Evolutionary conservation across 1,284 basidiomycete genomes (phyloP).

Genomic region (Naganishia sp.): DNA sequence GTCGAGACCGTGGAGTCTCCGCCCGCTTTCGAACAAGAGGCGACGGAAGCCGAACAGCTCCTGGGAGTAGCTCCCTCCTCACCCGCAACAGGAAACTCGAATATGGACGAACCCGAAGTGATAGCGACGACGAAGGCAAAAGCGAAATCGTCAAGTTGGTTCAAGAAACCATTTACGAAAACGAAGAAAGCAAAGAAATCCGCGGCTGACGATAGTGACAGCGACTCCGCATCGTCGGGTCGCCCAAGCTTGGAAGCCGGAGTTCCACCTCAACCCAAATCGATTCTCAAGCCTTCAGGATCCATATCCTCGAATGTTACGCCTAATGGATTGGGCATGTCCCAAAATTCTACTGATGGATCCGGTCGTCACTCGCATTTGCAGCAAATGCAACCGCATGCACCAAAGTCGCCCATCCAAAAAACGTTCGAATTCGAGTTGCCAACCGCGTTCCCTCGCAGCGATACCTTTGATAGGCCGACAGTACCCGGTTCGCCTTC

Average conservation of each 20-base stretch:
- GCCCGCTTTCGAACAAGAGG: slow-evolving; percentile 38
- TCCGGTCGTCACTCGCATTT: not conserved
- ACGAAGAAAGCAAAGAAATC: slow-evolving; percentile 41
- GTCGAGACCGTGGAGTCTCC: slow-evolving; percentile 35
- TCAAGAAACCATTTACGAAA: slow-evolving; percentile 50
- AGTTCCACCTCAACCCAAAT: slow-evolving; percentile 11
- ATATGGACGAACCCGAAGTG: slow-evolving; percentile 27
- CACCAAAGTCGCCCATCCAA: slow-evolving; percentile 27
- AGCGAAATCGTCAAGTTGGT: slow-evolving; percentile 50
- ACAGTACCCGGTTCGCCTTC: slow-evolving; percentile 31
- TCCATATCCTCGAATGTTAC: not conserved
- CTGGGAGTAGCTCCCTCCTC: slow-evolving; percentile 41
- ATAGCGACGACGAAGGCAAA: slow-evolving; percentile 35
- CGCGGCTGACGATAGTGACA: slow-evolving; percentile 15
- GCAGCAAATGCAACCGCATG: not conserved
- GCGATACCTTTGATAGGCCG: slow-evolving; percentile 52
- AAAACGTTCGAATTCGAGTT: slow-evolving; percentile 54
- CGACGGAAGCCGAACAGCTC: slow-evolving; percentile 45
- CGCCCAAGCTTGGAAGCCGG: slow-evolving; percentile 1
- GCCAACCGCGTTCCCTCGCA: slow-evolving; percentile 51
- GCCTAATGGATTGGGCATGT: slow-evolving; percentile 6
- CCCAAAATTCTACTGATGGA: slow-evolving; percentile 10
- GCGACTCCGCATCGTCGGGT: slow-evolving; percentile 19
- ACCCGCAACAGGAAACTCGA: slow-evolving; percentile 34
- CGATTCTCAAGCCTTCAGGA: slow-evolving; percentile 5